Evolutionary conservation across 2,329 filamentous ascomycete species (phyloP).

Genomic region (Pseudogymnoascus sp.): DNA sequence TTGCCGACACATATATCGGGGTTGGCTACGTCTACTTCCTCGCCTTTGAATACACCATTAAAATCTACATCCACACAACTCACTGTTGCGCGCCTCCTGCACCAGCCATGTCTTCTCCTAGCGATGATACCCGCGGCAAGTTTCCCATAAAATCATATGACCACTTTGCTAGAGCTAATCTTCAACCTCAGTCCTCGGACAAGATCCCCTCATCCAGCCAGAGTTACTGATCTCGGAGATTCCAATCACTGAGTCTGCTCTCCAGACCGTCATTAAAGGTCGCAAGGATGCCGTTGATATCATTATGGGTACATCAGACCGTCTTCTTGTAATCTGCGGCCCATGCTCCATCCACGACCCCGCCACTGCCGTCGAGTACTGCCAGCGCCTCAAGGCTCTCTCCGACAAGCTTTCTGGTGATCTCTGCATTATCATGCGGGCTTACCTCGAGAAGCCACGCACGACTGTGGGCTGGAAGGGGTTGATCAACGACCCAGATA

Average conservation of each 20-base stretch:
- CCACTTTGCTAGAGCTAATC: neutral
- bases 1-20: neutral
- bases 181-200: constrained; percentile 64
- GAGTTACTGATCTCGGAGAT: constrained; percentile 82
- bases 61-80: constrained; percentile 6
- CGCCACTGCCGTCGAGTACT: constrained; percentile 80
- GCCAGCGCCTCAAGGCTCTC: constrained; percentile 65
- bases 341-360: constrained; percentile 98
- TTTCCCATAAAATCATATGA: constrained; percentile 14
- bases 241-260: constrained; percentile 56
- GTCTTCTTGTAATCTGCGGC: constrained; percentile 87
- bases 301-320: constrained; percentile 47
- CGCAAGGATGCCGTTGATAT: constrained; percentile 49
- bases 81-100: neutral
- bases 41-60: constrained; percentile 1
- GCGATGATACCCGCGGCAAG: constrained; percentile 47
- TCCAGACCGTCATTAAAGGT: constrained; percentile 64
- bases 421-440: constrained; percentile 91
- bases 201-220: constrained; percentile 88
- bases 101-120: constrained; percentile 27
- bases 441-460: constrained; percentile 97
- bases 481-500: constrained; percentile 97
- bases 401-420: constrained; percentile 75
- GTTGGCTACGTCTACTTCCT: neutral
- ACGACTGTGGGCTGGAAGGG: constrained; percentile 99